A percentile compares a stretch with the other conserved stretches of the same genome.
Conservation (phyloP, 2,329 filamentous ascomycete species). For the Periconia sp. region DNA sequence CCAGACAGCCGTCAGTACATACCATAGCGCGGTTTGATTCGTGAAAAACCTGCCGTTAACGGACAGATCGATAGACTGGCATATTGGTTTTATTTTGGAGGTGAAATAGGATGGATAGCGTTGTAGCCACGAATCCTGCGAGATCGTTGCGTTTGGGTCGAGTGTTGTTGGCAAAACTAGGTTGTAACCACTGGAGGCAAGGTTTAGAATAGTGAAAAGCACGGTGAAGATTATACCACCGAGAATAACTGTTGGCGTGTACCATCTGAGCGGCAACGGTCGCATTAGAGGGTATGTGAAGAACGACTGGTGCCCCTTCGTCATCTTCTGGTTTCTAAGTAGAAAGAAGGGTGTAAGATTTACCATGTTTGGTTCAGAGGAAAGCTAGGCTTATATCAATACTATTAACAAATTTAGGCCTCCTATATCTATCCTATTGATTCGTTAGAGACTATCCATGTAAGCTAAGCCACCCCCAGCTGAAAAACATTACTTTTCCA, state of each 20-base stretch:
- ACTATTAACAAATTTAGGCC: too few relatives aligned
- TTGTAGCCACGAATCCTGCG: neutral
- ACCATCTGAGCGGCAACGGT: conserved; percentile 1
- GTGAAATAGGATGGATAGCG: neutral
- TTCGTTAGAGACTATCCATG: too few relatives aligned
- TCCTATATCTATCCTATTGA: too few relatives aligned
- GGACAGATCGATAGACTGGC: neutral
- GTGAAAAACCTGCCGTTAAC: neutral
- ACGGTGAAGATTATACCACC: neutral
- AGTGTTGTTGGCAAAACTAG: neutral
- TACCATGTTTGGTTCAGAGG: too few relatives aligned
- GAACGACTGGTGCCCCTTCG: neutral
- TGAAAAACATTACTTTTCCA: too few relatives aligned
- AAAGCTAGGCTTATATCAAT: too few relatives aligned
- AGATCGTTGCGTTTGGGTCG: neutral
- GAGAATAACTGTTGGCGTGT: neutral
- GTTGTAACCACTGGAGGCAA: neutral
- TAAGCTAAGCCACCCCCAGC: too few relatives aligned
- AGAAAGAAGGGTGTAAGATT: too few relatives aligned
- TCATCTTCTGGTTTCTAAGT: too few relatives aligned
- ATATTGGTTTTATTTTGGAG: neutral
- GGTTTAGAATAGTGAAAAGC: neutral
- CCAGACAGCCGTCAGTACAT: neutral
- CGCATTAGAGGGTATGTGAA: neutral
- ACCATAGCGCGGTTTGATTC: neutral